Percentiles rank a stretch among this genome's conserved stretches.
These are phyloP conservation scores for Fusarium siculi DNA, from an alignment of 2,329 filamentous ascomycete species.

Conservation along the genomic window DNA sequence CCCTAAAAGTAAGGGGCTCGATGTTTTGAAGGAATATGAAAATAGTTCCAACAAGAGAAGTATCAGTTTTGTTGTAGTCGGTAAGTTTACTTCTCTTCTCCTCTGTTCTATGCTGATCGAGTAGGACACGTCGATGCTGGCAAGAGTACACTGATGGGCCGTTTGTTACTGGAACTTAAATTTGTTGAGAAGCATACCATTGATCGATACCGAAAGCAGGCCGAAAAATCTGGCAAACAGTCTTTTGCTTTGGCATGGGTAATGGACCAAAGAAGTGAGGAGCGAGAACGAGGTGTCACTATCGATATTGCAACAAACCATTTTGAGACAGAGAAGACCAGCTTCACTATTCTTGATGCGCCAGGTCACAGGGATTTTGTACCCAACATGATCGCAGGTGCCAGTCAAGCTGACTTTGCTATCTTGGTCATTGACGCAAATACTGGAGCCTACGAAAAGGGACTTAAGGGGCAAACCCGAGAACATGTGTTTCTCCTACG, in stretches of 20 bases:
- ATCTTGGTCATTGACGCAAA: slow-evolving; percentile 93
- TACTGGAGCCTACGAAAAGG: slow-evolving; percentile 91
- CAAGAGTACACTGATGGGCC: slow-evolving; percentile 97
- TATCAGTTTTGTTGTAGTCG: slow-evolving; percentile 92
- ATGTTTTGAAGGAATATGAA: slow-evolving; percentile 84
- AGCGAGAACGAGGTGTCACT: slow-evolving; percentile 89
- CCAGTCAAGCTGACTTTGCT: slow-evolving; percentile 94
- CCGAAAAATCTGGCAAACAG: slow-evolving; percentile 89
- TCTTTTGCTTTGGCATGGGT: slow-evolving; percentile 98
- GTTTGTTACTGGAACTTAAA: slow-evolving; percentile 88
- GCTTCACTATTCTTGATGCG: slow-evolving; percentile 94
- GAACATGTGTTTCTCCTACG: slow-evolving; percentile 91
- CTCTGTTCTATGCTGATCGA: slow-evolving; percentile 25
- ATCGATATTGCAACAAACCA: slow-evolving; percentile 96
- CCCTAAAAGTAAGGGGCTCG: slow-evolving; percentile 79
- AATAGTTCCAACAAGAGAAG: slow-evolving; percentile 80
- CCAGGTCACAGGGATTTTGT: slow-evolving; percentile 96
- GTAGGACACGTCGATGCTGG: slow-evolving; percentile 95
- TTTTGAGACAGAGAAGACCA: slow-evolving; percentile 88
- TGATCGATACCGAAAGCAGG: slow-evolving; percentile 88
- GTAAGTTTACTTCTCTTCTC: slow-evolving; percentile 58
- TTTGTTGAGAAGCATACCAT: slow-evolving; percentile 89
- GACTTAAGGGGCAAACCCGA: slow-evolving; percentile 90
- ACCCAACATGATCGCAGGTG: slow-evolving; percentile 98
- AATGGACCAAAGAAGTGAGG: slow-evolving; percentile 90